Conservation (phyloP, 192 early-diverging fungal species). For the Spinellus fusiger region DNA sequence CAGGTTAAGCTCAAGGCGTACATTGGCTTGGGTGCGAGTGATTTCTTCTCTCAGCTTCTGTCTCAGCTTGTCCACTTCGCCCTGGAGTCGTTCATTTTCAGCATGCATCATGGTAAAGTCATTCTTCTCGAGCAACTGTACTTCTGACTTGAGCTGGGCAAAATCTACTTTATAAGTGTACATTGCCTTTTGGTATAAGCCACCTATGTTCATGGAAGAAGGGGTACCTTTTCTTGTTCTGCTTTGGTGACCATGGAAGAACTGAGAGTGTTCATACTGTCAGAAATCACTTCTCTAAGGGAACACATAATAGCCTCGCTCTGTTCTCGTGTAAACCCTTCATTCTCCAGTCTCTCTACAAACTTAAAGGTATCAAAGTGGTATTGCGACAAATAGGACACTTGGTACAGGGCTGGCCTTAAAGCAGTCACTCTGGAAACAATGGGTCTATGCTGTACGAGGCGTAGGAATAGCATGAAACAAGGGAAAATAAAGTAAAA, state of each 20-base stretch:
- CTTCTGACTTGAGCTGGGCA: constrained; percentile 79
- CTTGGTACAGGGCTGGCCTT: not conserved
- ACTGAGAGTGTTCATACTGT: constrained; percentile 59
- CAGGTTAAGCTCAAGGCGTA: constrained; percentile 77
- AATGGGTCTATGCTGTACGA: too few species aligned
- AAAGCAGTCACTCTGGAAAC: too few species aligned
- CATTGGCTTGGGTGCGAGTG: constrained; percentile 74
- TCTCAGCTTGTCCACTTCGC: constrained; percentile 77
- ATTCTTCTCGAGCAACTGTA: constrained; percentile 84
- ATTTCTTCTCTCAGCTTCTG: constrained; percentile 78
- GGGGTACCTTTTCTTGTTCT: constrained; percentile 78
- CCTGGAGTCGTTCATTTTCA: constrained; percentile 72
- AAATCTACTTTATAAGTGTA: constrained; percentile 89
- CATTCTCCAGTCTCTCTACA: constrained; percentile 60
- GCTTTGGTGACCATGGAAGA: constrained; percentile 72
- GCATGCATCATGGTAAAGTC: constrained; percentile 79
- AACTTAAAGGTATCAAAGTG: constrained; percentile 83
- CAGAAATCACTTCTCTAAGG: constrained; percentile 61
- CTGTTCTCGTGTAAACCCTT: constrained; percentile 66
- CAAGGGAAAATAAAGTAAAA: too few species aligned
- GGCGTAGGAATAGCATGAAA: too few species aligned
- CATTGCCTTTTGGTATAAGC: constrained; percentile 40
- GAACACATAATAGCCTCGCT: constrained; percentile 73
- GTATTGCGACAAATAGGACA: constrained; percentile 17
- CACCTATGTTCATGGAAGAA: not conserved